Evolutionary conservation across 495 filamentous ascomycete genomes (phyloP).

Genomic region (Pyrenula aspistea): DNA sequence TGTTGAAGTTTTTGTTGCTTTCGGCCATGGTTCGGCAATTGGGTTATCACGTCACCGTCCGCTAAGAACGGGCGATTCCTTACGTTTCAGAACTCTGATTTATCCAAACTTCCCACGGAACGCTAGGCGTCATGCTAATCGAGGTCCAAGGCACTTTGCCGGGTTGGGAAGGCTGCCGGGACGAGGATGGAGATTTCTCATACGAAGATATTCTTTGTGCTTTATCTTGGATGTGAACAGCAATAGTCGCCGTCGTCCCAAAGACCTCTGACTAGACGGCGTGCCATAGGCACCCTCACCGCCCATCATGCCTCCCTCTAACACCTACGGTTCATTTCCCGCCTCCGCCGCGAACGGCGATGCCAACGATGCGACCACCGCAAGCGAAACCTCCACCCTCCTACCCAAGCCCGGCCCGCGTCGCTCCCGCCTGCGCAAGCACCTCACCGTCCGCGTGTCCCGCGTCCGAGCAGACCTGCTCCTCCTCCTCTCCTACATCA

Average conservation of each 20-base stretch:
- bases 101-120: background rate
- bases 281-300: too few relatives aligned
- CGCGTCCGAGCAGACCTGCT: conserved; percentile 46
- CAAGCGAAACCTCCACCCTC: conserved; percentile 4
- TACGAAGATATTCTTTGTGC: background rate
- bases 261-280: too few relatives aligned
- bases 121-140: background rate
- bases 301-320: too few relatives aligned
- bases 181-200: background rate
- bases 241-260: too few relatives aligned
- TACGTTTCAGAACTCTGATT: background rate
- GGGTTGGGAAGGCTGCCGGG: background rate
- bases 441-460: conserved; percentile 36
- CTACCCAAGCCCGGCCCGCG: conserved; percentile 1
- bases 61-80: background rate
- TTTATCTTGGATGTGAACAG: background rate
- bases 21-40: background rate
- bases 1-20: too few relatives aligned
- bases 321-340: background rate
- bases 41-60: background rate
- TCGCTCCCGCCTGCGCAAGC: conserved; percentile 7
- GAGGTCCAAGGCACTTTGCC: background rate
- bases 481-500: conserved; percentile 55
- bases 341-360: background rate
- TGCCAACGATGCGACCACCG: background rate